These are phyloP conservation scores for Whalleya microplaca DNA, from an alignment of 2,329 filamentous ascomycete genomes.

Conservation along the genomic window DNA sequence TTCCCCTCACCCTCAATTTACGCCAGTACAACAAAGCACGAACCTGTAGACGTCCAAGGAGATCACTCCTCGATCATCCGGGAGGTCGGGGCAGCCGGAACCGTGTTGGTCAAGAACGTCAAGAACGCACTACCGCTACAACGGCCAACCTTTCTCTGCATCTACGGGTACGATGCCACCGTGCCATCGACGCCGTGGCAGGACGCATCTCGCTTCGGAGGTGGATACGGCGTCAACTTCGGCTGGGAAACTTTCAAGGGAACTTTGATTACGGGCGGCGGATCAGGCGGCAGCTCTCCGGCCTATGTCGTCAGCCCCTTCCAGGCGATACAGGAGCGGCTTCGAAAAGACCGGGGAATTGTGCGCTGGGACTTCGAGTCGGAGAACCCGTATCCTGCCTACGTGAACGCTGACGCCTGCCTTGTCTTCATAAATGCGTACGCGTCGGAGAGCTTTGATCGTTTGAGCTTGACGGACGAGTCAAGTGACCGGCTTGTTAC, in stretches of 20 bases:
- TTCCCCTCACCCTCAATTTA: slow-evolving; percentile 69
- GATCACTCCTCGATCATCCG: slow-evolving; percentile 62
- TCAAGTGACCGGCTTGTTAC: slow-evolving; percentile 19
- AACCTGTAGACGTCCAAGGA: slow-evolving; percentile 24
- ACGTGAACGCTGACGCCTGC: slow-evolving; percentile 62
- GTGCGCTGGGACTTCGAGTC: slow-evolving; percentile 2
- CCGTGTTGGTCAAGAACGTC: slow-evolving; percentile 78
- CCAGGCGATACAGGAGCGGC: slow-evolving; percentile 61
- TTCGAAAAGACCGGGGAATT: slow-evolving; percentile 15
- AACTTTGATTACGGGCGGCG: slow-evolving; percentile 83
- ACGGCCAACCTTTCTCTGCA: slow-evolving; percentile 14
- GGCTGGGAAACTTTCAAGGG: slow-evolving; percentile 52
- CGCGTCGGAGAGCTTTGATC: slow-evolving; percentile 68
- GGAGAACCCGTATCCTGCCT: slow-evolving; percentile 50
- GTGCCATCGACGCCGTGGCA: too few relatives aligned
- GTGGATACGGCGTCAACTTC: too few relatives aligned
- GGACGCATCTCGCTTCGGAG: too few relatives aligned
- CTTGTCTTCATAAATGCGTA: slow-evolving; percentile 84
- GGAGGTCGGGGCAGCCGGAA: slow-evolving; percentile 75
- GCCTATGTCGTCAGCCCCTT: slow-evolving; percentile 77
- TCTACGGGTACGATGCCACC: slow-evolving; percentile 29
- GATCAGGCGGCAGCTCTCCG: slow-evolving; percentile 80
- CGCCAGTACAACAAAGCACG: slow-evolving; percentile 36
- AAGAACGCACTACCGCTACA: slow-evolving; percentile 21
- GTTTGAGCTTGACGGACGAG: slow-evolving; percentile 10